Conservation (phyloP, 108 stramenopile species). For the Nitzschia putrida region DNA sequence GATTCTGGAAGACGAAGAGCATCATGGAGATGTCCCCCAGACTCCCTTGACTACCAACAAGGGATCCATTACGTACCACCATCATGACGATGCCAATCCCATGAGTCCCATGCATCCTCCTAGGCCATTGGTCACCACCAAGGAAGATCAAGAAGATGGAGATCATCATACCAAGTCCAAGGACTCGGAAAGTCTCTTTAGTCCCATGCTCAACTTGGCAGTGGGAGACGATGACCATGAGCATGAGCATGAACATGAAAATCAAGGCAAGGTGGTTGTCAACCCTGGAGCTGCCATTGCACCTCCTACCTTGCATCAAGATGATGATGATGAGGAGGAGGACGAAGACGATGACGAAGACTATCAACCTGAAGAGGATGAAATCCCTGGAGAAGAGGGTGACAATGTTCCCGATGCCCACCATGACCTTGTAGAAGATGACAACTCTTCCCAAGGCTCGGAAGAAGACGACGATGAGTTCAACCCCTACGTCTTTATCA, state of each 20-base stretch:
- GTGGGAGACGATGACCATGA: constrained; percentile 28
- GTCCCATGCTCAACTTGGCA: constrained; percentile 71
- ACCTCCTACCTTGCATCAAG: not conserved
- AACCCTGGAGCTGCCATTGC: too few relatives aligned
- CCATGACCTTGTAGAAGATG: constrained; percentile 25
- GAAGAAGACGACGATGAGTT: constrained; percentile 88
- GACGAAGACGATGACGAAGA: not conserved
- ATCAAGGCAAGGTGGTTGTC: not conserved
- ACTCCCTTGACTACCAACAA: constrained; percentile 25
- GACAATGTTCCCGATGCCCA: constrained; percentile 26
- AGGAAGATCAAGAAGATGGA: constrained; percentile 23
- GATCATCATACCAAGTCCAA: constrained; percentile 19
- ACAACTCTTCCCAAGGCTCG: constrained; percentile 35
- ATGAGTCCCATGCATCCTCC: constrained; percentile 78
- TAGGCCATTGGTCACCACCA: constrained; percentile 38
- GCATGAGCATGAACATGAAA: constrained; percentile 14
- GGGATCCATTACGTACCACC: constrained; percentile 7
- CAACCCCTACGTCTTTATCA: constrained; percentile 96
- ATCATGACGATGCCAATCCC: constrained; percentile 6
- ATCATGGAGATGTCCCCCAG: constrained; percentile 6
- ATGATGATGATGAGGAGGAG: not conserved
- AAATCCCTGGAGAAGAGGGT: not conserved
- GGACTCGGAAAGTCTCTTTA: constrained; percentile 57
- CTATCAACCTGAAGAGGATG: constrained; percentile 14
- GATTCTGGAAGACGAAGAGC: constrained; percentile 12